Evolutionary conservation across 202 grass and related monocot genomes (phyloP).

Genomic region (Panicum virgatum): DNA sequence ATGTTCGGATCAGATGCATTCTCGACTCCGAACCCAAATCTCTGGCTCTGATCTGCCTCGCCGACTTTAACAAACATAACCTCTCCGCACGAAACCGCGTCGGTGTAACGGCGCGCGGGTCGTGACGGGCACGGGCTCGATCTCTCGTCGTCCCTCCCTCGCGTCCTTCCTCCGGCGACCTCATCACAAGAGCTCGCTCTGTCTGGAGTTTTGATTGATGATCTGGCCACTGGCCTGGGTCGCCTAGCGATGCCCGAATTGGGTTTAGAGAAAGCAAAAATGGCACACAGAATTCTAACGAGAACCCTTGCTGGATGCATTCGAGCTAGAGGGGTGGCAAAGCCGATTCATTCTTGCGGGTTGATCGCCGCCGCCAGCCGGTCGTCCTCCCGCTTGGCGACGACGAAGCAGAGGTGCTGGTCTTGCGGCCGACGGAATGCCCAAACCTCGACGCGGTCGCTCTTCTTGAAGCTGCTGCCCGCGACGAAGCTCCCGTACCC

Average conservation of each 20-base stretch:
- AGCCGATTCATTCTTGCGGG: neutral
- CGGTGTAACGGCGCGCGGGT: no score
- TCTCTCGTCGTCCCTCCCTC: no score
- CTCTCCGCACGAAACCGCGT: neutral
- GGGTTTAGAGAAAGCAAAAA: no score
- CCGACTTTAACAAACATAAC: neutral
- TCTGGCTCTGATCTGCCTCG: neutral
- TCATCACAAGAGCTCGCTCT: no score
- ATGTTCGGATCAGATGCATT: neutral
- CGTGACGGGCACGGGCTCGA: no score
- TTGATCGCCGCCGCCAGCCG: neutral
- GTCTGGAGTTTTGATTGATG: no score
- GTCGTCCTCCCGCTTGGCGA: neutral
- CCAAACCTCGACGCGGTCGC: conserved; percentile 8
- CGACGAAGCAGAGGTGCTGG: neutral
- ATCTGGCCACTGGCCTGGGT: no score
- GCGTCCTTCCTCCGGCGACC: no score
- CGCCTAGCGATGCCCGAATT: no score
- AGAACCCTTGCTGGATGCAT: no score
- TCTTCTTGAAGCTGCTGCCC: neutral
- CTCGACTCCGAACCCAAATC: neutral
- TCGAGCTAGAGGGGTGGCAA: no score
- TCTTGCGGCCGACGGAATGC: conserved; percentile 5
- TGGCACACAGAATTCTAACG: no score
- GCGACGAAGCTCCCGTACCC: neutral